Evolutionary conservation across 768 basidiomycete genomes (phyloP).

Genomic region (Pleurotus salmoneostramineus): DNA sequence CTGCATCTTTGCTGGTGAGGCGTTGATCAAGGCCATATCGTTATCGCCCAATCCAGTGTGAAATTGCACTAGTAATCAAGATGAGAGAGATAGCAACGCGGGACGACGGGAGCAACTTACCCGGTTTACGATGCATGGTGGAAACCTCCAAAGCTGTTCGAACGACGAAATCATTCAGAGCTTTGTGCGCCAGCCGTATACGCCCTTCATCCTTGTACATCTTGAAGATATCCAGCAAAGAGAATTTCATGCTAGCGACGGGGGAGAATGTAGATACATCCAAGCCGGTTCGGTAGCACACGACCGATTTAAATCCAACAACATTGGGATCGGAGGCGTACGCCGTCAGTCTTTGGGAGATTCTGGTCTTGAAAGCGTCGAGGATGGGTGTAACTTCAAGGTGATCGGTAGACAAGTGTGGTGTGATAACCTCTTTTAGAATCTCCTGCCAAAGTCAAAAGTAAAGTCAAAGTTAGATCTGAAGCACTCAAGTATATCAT

Average conservation of each 20-base stretch:
- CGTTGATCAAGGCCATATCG: constrained; percentile 53
- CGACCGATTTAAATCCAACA: constrained; percentile 71
- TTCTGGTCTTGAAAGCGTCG: constrained; percentile 24
- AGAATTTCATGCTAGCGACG: constrained; percentile 22
- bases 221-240: constrained; percentile 26
- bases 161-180: constrained; percentile 66
- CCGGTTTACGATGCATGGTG: constrained; percentile 51
- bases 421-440: constrained; percentile 22
- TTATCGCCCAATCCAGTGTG: constrained; percentile 81
- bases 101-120: constrained; percentile 27
- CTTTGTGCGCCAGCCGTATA: constrained; percentile 56
- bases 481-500: constrained; percentile 6
- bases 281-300: constrained; percentile 76
- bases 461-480: constrained; percentile 5
- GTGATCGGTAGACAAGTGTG: constrained; percentile 11
- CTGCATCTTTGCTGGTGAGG: constrained; percentile 68
- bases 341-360: constrained; percentile 31
- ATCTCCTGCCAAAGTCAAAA: constrained; percentile 21
- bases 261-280: constrained; percentile 35
- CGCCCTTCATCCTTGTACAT: constrained; percentile 29
- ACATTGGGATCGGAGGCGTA: constrained; percentile 44
- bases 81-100: neutral
- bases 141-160: constrained; percentile 50
- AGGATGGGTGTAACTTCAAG: constrained; percentile 18
- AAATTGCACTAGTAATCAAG: constrained; percentile 60